Base-by-base conservation (phyloP, 768 basidiomycete species). In the Suillus americanus region DNA sequence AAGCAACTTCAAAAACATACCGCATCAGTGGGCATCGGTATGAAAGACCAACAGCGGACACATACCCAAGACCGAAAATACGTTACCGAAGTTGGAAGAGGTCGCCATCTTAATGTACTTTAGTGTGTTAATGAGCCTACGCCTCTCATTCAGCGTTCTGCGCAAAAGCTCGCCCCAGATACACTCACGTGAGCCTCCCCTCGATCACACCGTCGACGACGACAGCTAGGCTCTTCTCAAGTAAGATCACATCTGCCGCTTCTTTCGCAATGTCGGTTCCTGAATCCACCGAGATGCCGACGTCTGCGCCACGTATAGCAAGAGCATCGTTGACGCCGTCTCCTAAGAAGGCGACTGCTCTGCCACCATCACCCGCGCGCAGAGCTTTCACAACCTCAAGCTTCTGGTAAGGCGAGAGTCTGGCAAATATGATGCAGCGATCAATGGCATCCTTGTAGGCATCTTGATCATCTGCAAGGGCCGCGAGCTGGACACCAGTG, bases 41-140 rank as follows among this genome's bases (percentile, higher is more conserved):
- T 35, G 33, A 8, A 8, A 28, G 43, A 38, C 38, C 28, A 13
- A 65, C 23, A 13, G 61, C 20, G 9, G 25, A 1, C 51, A 65
- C 74, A 9, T 62, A 77, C 74, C 68, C 62, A 75, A 57, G 46
- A 75, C 75, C 14, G 74, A 75, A 63, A 75, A 77, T 54, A 75
- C 71, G 55, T 75, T 75, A 28, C 77, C 71, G 65, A 79, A 78
- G 67, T 77, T 77, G 1, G 76, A 77, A 10, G 76, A 79, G 28
- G 73, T 74, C 23, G 76, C 75, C 76, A 77, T 77, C 63, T 77
- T 77, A 65, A 79, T 79, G 43, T 79, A 79, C 65, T 77, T 77
- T 40, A 77, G 63, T 0, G 78, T 77, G 51, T 77, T 77, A 54
- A 79, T 41, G 68, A 79, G 77, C 41, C 78, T 77, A 56, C 45